Evolutionary conservation across 2,329 filamentous ascomycete species (phyloP).

Genomic region (Alternaria panax): DNA sequence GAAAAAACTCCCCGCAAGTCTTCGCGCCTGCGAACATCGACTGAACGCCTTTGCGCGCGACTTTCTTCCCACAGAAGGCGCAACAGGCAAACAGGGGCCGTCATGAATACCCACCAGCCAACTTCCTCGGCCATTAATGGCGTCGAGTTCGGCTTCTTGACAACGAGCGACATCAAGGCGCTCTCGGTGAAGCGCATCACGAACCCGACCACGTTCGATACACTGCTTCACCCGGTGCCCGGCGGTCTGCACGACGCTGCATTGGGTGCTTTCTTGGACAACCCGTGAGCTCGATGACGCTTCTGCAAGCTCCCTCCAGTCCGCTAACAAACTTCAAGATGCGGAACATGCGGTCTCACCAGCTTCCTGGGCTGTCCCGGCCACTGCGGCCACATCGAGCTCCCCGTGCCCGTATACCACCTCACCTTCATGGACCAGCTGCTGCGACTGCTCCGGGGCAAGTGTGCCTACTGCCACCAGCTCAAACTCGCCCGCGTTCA

Average conservation of each 20-base stretch:
- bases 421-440: slow-evolving; percentile 96
- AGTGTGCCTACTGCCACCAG: slow-evolving; percentile 89
- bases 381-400: slow-evolving; percentile 92
- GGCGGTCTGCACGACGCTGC: slow-evolving; percentile 93
- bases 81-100: slow-evolving; percentile 18
- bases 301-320: background rate
- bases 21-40: slow-evolving; percentile 18
- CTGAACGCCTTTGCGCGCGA: slow-evolving; percentile 23
- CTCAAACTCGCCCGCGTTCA: slow-evolving; percentile 80
- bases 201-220: slow-evolving; percentile 94
- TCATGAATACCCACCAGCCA: slow-evolving; percentile 68
- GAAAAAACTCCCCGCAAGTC: slow-evolving; percentile 41
- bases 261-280: slow-evolving; percentile 86
- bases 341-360: slow-evolving; percentile 88
- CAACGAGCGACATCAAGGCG: slow-evolving; percentile 80
- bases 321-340: slow-evolving; percentile 62
- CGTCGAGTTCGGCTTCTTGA: slow-evolving; percentile 89
- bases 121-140: slow-evolving; percentile 82
- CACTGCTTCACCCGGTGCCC: slow-evolving; percentile 84
- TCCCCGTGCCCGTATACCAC: slow-evolving; percentile 93
- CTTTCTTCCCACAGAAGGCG: slow-evolving; percentile 22
- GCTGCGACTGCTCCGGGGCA: slow-evolving; percentile 81
- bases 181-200: slow-evolving; percentile 95
- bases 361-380: slow-evolving; percentile 80
- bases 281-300: slow-evolving; percentile 66